Conservation (phyloP, 2,329 filamentous ascomycete species). For the Ilyonectria robusta region DNA sequence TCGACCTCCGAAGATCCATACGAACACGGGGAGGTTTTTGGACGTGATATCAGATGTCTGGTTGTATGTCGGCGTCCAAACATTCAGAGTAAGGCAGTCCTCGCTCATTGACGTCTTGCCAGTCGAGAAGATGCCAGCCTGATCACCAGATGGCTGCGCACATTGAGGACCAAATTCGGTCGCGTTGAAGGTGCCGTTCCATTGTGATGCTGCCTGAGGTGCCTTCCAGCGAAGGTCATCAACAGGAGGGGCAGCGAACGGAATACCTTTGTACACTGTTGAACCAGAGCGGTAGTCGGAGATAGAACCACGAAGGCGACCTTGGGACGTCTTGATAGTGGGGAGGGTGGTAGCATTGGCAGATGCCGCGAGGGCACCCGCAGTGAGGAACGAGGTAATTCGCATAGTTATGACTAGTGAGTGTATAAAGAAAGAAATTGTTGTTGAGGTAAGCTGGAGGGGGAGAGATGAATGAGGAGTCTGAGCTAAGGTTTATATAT, state of each 20-base stretch:
- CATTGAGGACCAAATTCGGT: slow-evolving; percentile 8
- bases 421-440: not conserved
- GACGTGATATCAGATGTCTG: not conserved
- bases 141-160: not conserved
- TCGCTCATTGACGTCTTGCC: slow-evolving; percentile 2
- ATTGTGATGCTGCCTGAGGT: slow-evolving; percentile 2
- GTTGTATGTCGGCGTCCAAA: slow-evolving; percentile 14
- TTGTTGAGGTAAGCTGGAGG: not conserved
- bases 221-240: slow-evolving; percentile 2
- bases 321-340: not conserved
- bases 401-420: not conserved
- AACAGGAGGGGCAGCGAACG: slow-evolving; percentile 1
- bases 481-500: not conserved
- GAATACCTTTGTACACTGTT: slow-evolving; percentile 8
- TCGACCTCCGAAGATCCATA: slow-evolving; percentile 25
- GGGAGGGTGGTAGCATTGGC: not conserved
- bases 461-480: not conserved
- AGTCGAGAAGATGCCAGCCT: slow-evolving; percentile 13
- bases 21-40: slow-evolving; percentile 5
- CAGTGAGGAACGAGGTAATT: not conserved
- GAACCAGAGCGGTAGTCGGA: slow-evolving; percentile 5
- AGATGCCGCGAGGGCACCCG: not conserved
- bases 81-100: slow-evolving; percentile 21
- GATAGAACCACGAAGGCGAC: slow-evolving; percentile 2
- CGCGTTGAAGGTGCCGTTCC: slow-evolving; percentile 6